Evolutionary conservation across 1,284 basidiomycete genomes (phyloP).

Genomic region (Puccinia novopanici): DNA sequence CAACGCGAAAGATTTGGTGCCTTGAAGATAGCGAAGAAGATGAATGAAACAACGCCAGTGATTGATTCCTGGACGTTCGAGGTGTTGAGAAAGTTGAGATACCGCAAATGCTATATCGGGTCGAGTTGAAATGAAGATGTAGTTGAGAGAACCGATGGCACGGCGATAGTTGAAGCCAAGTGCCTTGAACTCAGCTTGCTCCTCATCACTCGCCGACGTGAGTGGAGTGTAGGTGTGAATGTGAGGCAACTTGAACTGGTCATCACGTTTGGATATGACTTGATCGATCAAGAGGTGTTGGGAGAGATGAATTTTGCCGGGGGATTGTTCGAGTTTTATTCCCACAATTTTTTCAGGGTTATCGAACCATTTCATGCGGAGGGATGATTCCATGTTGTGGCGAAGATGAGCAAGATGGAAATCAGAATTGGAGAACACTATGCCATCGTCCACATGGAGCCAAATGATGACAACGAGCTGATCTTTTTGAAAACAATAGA

Average conservation of each 20-base stretch:
- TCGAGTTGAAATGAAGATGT: background rate
- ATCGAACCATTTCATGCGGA: background rate
- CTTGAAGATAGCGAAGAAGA: background rate
- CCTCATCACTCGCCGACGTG: no score
- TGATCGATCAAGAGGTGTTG: background rate
- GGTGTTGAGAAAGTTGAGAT: no score
- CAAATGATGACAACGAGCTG: background rate
- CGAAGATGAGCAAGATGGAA: background rate
- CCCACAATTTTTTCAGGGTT: no score
- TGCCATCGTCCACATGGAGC: constrained; percentile 15
- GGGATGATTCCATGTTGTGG: background rate
- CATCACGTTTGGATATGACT: no score
- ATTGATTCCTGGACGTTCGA: no score
- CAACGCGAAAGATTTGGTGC: no score
- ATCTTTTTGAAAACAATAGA: background rate
- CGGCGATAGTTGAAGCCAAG: background rate
- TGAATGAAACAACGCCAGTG: background rate
- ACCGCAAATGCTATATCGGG: constrained; percentile 1
- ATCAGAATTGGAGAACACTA: background rate
- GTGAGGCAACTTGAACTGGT: background rate
- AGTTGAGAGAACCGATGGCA: constrained; percentile 13
- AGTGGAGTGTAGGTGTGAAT: background rate
- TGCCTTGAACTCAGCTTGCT: background rate
- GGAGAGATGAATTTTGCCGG: background rate
- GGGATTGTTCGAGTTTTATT: background rate